phyloP scores from a whole-genome alignment of 1,284 basidiomycete species.

The Papiliotrema nemorosa region DNA sequence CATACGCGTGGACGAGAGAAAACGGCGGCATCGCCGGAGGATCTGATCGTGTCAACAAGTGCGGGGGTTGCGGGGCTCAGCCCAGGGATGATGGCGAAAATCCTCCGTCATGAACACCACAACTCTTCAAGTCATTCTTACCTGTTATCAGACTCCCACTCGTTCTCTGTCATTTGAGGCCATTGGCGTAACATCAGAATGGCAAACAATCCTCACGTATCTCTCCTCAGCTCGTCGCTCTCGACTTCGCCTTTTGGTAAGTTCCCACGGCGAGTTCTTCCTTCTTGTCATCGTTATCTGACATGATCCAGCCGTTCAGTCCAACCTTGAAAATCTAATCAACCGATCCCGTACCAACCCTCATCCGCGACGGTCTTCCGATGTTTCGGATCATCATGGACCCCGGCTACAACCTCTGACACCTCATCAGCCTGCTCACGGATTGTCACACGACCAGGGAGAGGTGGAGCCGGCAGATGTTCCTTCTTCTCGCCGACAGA shows the following conservation, averaged over 20 bases:
- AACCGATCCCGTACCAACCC: slow-evolving; percentile 34
- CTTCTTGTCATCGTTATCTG: not conserved
- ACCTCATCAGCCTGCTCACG: slow-evolving; percentile 1
- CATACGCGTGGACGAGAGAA: too few relatives aligned
- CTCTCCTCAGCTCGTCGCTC: slow-evolving; percentile 35
- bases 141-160: too few relatives aligned
- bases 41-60: too few relatives aligned
- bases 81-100: too few relatives aligned
- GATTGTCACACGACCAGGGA: not conserved
- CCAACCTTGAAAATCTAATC: slow-evolving; percentile 46
- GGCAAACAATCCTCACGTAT: slow-evolving; percentile 45
- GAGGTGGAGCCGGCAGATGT: not conserved
- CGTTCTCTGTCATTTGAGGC: too few relatives aligned
- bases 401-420: slow-evolving; percentile 2
- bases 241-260: slow-evolving; percentile 44
- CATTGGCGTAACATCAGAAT: too few relatives aligned
- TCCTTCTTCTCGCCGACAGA: not conserved
- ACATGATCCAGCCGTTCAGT: slow-evolving; percentile 37
- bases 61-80: too few relatives aligned
- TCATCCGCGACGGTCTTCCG: slow-evolving; percentile 20
- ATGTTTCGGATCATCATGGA: slow-evolving; percentile 9
- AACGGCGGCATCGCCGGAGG: too few relatives aligned
- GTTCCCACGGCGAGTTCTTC: slow-evolving; percentile 5
- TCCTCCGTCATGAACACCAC: too few relatives aligned
- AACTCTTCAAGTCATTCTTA: too few relatives aligned